These are phyloP conservation scores for Russula brevipes DNA, from an alignment of 768 basidiomycete species.

Conservation along the genomic window DNA sequence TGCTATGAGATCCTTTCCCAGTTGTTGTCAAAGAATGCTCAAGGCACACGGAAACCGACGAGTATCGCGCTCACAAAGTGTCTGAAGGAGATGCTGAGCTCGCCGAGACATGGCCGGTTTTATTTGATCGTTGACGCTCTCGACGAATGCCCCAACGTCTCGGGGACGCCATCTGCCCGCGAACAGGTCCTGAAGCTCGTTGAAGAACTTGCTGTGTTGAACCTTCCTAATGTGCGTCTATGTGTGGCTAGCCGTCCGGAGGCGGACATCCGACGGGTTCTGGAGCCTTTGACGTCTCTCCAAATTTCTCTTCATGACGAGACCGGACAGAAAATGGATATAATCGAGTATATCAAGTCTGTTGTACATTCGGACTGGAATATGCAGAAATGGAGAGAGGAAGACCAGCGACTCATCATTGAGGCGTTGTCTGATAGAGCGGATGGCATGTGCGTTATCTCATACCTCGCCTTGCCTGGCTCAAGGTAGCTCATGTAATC, in stretches of 20 bases:
- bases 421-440: slow-evolving; percentile 1
- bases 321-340: neutral
- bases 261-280: neutral
- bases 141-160: neutral
- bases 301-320: neutral
- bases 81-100: neutral
- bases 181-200: neutral
- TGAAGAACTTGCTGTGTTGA: neutral
- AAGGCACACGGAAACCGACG: neutral
- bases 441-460: slow-evolving; percentile 9
- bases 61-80: neutral
- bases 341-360: neutral
- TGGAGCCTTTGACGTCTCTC: neutral
- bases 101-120: neutral
- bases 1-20: neutral
- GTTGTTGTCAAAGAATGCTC: neutral
- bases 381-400: slow-evolving; percentile 4
- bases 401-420: neutral
- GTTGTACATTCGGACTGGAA: neutral
- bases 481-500: neutral
- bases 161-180: neutral
- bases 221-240: neutral
- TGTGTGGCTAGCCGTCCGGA: slow-evolving; percentile 1
- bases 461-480: no score
- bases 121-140: slow-evolving; percentile 1